These are phyloP conservation scores for Yamadazyma oceani DNA, from an alignment of 1,139 yeast species.

Conservation along the genomic window DNA sequence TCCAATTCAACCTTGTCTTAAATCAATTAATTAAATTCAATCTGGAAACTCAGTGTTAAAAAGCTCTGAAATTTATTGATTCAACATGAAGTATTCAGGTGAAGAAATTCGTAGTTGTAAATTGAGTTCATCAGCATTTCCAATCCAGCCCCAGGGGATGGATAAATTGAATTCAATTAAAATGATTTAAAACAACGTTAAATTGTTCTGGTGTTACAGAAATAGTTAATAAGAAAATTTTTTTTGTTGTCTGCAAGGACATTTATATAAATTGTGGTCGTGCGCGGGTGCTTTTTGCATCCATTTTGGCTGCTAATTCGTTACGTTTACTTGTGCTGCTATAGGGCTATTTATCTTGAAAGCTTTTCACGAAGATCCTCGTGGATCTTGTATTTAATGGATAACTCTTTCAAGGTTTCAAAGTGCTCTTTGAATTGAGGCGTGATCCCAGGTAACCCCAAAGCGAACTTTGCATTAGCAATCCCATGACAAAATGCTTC, in stretches of 20 bases:
- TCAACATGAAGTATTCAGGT: slow-evolving; percentile 60
- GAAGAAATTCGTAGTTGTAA: slow-evolving; percentile 61
- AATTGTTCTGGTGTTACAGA: too few species aligned
- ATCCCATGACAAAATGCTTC: not conserved
- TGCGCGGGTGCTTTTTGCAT: not conserved
- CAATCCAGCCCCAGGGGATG: not conserved
- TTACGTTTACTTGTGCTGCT: not conserved
- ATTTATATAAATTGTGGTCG: not conserved
- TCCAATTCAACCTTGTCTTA: not conserved
- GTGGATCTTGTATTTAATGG: too few species aligned
- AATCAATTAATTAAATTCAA: slow-evolving; percentile 3
- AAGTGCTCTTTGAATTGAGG: too few species aligned
- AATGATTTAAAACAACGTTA: not conserved
- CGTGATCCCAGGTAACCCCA: too few species aligned
- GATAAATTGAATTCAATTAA: not conserved
- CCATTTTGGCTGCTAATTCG: slow-evolving; percentile 1
- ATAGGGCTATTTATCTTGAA: not conserved
- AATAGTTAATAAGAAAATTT: slow-evolving; percentile 2
- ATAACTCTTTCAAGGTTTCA: too few species aligned
- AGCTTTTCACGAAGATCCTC: not conserved
- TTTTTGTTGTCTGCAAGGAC: not conserved
- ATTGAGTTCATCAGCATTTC: slow-evolving; percentile 39
- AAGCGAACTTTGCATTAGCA: not conserved
- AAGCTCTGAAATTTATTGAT: slow-evolving; percentile 60
- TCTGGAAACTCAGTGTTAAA: slow-evolving; percentile 55